A percentile compares a stretch with the other conserved stretches of the same genome.
phyloP scores from a whole-genome alignment of 768 basidiomycete species.

The Amanita fuliginea region DNA sequence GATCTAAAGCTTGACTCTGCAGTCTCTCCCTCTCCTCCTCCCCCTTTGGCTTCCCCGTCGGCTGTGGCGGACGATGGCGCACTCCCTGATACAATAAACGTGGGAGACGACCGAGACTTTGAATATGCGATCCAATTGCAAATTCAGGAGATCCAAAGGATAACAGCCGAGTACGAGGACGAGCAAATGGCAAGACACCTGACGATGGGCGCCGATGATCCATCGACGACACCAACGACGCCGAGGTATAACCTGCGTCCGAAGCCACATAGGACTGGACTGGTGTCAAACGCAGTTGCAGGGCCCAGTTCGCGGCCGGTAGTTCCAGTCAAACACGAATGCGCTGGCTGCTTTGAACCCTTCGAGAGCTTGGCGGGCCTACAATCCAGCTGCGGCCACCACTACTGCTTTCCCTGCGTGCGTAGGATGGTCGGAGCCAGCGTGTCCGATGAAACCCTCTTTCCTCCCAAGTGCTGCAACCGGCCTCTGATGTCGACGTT shows the following conservation, averaged over 20 bases:
- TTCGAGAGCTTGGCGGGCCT: conserved; percentile 16
- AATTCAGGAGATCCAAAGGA: conserved; percentile 1
- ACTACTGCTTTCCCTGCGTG: conserved; percentile 35
- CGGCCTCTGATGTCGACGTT: neutral
- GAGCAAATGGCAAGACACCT: neutral
- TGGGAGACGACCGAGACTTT: neutral
- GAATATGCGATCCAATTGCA: conserved; percentile 4
- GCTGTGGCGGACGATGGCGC: neutral
- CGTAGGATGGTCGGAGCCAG: conserved; percentile 28
- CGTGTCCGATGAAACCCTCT: conserved; percentile 37
- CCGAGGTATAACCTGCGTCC: neutral
- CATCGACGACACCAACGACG: neutral
- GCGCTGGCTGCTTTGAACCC: conserved; percentile 30
- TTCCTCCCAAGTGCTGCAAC: conserved; percentile 40
- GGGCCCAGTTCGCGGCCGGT: neutral
- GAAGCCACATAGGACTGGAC: neutral
- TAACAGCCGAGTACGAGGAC: neutral
- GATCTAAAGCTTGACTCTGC: too few relatives aligned
- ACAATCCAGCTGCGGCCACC: conserved; percentile 31
- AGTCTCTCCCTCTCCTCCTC: neutral
- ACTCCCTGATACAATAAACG: neutral
- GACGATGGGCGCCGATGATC: neutral
- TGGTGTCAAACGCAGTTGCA: too few relatives aligned
- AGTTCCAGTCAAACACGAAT: conserved; percentile 16
- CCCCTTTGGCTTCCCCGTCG: neutral